Evolutionary conservation across 306 rosid genomes (phyloP), one percentile per base, ranked within the genome.

Genomic region (Cotoneaster glaucophyllus): DNA sequence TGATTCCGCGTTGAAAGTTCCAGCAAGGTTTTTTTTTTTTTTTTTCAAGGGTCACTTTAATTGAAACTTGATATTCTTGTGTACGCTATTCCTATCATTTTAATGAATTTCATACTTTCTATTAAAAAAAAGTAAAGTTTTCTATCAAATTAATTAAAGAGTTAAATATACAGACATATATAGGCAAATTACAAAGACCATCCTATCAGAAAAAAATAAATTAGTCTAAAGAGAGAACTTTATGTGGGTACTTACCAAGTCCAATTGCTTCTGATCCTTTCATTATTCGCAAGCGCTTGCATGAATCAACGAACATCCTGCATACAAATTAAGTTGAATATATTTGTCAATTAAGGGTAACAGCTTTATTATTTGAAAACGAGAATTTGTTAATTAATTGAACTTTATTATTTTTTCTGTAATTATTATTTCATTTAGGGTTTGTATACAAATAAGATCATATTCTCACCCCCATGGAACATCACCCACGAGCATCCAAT

Each of bases 401-500:
- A 6, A 9, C 15, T 29, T 24, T 64, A 15, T 28, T 54, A 0
- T 17, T 63, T 5, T 70, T 41, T 18, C 11, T n/a, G 0, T 29
- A 8, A 19, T 39, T 43, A 28, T 3, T 50, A 5, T 15, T 64
- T 53, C 25, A 5, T n/a, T 65, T 82, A 77, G 74, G 80, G 82
- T 48, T 68, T 67, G 26, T 8, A 19, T 9, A 61, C 67, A 69
- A 26, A 13, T 37, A 13, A 62, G 45, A 59, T 44, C 76, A 71
- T 78, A 79, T 83, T 98, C 18, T 85, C 86, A 96, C 99, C 90
- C 89, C 99, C 99, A 95, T 37, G 99, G 99, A 83, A 95, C 99
- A 87, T 95, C 99, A 54, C 99, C 99, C 75, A 95, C 99, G 74
- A 96, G 97, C 99, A 96, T 96, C 99, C 99, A 96, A 67, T 96